Percentiles rank a stretch among this genome's conserved stretches.
Conservation (phyloP, 441 rosid genomes). For the Bocquillonia castaneifolia region DNA sequence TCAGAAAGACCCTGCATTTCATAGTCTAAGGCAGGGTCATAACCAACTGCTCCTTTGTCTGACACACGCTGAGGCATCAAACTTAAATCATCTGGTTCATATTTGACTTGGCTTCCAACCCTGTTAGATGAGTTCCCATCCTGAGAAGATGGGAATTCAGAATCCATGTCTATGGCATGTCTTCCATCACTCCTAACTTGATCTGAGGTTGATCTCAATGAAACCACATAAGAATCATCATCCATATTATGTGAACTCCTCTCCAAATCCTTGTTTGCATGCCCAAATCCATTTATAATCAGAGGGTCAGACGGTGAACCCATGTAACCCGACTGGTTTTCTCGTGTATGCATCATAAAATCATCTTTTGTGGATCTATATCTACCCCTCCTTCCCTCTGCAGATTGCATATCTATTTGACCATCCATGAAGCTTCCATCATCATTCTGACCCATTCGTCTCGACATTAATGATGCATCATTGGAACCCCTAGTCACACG, state of each 20-base stretch:
- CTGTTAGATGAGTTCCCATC: constrained; percentile 35
- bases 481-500: constrained; percentile 43
- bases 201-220: constrained; percentile 45
- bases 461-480: constrained; percentile 51
- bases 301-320: constrained; percentile 43
- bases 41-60: constrained; percentile 51
- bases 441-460: constrained; percentile 33
- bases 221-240: constrained; percentile 79
- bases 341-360: constrained; percentile 43
- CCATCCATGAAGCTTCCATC: constrained; percentile 37
- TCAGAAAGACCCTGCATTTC: constrained; percentile 45
- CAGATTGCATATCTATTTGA: constrained; percentile 37
- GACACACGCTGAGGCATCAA: constrained; percentile 68
- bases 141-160: constrained; percentile 53
- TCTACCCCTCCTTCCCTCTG: constrained; percentile 42
- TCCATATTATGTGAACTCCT: constrained; percentile 43
- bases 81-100: constrained; percentile 77
- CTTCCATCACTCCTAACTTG: constrained; percentile 41
- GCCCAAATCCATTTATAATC: constrained; percentile 50
- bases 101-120: constrained; percentile 40
- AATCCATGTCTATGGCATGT: constrained; percentile 54
- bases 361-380: constrained; percentile 46
- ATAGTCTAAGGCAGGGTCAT: constrained; percentile 80
- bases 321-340: constrained; percentile 32
- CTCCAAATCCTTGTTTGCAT: constrained; percentile 38